These are phyloP conservation scores for Rugosomyces carneus DNA, from an alignment of 1,284 basidiomycete species.

Conservation along the genomic window DNA sequence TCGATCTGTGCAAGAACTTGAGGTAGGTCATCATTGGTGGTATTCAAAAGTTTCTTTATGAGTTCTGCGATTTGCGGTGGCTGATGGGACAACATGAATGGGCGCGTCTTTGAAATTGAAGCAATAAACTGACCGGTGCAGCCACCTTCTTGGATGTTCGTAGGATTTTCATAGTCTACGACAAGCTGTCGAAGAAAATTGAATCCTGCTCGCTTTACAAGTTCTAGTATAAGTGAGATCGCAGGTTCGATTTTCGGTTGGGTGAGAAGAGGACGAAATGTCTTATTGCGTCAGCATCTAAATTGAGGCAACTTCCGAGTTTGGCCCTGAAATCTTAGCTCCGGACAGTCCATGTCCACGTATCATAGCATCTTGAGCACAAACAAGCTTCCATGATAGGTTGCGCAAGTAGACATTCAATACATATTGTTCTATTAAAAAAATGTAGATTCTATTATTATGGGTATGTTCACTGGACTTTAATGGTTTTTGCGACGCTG, in stretches of 20 bases:
- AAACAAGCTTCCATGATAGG: not conserved
- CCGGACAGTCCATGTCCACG: too few species aligned
- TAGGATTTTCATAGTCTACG: slow-evolving; percentile 72
- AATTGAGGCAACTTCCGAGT: slow-evolving; percentile 10
- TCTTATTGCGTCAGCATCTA: slow-evolving; percentile 21
- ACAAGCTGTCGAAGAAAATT: slow-evolving; percentile 34
- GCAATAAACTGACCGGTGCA: slow-evolving; percentile 49
- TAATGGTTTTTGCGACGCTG: slow-evolving; percentile 15
- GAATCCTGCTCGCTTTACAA: slow-evolving; percentile 9
- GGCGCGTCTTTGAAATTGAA: slow-evolving; percentile 16
- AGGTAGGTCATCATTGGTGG: slow-evolving; percentile 60
- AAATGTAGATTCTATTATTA: slow-evolving; percentile 8
- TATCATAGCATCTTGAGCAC: not conserved
- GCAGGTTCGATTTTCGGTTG: slow-evolving; percentile 6
- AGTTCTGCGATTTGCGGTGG: slow-evolving; percentile 73
- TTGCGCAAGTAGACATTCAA: not conserved
- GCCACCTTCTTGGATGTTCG: slow-evolving; percentile 73
- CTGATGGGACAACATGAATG: slow-evolving; percentile 31
- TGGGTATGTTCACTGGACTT: slow-evolving; percentile 20
- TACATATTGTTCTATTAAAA: not conserved
- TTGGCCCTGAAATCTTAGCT: not conserved
- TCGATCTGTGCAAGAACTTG: slow-evolving; percentile 61
- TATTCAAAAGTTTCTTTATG: slow-evolving; percentile 60
- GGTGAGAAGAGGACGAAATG: slow-evolving; percentile 10
- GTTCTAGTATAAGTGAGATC: slow-evolving; percentile 9